Percentiles rank a stretch among this genome's conserved stretches.
phyloP scores from a whole-genome alignment of 1,284 basidiomycete species.

The Microbotryum lychnidis-dioicae region DNA sequence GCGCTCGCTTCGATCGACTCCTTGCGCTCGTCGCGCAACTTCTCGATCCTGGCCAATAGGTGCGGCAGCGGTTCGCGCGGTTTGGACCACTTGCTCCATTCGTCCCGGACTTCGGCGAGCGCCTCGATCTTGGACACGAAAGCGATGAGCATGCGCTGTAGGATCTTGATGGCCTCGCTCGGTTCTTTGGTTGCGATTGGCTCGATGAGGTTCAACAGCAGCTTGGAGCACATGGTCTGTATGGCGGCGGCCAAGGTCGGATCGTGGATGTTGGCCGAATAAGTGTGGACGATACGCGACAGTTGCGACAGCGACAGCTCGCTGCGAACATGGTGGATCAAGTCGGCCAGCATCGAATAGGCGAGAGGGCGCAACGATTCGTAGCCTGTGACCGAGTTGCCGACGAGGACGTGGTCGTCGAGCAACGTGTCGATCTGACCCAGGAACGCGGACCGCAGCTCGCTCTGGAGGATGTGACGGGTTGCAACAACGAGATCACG shows the following conservation, averaged over 20 bases:
- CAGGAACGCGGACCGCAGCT: constrained; percentile 71
- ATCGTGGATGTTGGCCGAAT: constrained; percentile 84
- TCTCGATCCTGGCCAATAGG: constrained; percentile 50
- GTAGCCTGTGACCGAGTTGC: constrained; percentile 64
- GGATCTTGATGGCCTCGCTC: constrained; percentile 56
- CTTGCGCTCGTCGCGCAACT: constrained; percentile 31
- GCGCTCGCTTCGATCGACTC: constrained; percentile 13
- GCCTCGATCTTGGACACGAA: constrained; percentile 81
- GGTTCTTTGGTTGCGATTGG: constrained; percentile 61
- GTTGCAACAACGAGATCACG: constrained; percentile 82
- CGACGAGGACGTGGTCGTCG: constrained; percentile 85
- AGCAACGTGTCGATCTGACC: constrained; percentile 82
- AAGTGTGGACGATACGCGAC: constrained; percentile 70
- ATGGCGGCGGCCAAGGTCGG: constrained; percentile 70
- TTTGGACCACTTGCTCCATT: constrained; percentile 33
- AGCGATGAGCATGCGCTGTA: constrained; percentile 70
- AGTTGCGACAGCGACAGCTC: constrained; percentile 77
- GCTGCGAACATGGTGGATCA: constrained; percentile 81
- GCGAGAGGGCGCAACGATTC: constrained; percentile 78
- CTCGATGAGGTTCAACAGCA: constrained; percentile 84
- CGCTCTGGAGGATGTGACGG: constrained; percentile 77
- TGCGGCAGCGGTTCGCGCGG: constrained; percentile 16
- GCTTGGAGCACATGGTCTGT: constrained; percentile 87
- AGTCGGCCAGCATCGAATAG: constrained; percentile 83
- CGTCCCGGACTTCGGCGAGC: constrained; percentile 47